Base-by-base conservation (phyloP, 148 eudicot species). In the Rhododendron simsii region DNA sequence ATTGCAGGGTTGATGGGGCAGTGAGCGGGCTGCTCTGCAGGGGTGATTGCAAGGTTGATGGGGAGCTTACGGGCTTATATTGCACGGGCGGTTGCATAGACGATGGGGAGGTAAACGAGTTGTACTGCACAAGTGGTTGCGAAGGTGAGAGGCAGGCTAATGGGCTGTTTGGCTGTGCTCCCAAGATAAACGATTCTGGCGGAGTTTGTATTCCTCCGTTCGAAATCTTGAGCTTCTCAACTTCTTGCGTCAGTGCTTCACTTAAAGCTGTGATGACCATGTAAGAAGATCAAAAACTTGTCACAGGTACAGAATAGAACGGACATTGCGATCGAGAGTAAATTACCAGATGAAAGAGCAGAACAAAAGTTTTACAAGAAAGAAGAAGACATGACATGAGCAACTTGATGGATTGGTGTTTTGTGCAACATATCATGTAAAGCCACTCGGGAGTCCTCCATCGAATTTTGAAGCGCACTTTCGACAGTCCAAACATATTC, bases 211-310 rank as follows among this genome's bases (percentile, higher is more conserved):
- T 83, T 82, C 89, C 92, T 15, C 92, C 92, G 0, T 92, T 90
- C 5, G 92, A 90, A 50, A 90, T 57, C 89, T 91, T 87, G 12
- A 92, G 93, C 86, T 91, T 88, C 87, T 90, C 93, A 45, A 92
- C 92, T 87, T 92, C 93, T 55, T 90, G 93, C 93, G 89, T 88
- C 26, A 92, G 82, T 82, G 93, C 91, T 83, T 90, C 93, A 83
- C 90, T 89, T 45, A 92, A 79, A 0, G 93, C 93, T 92, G 90
- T 16, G 33, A 16, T 71, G 1, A 37, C 10, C 21, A 75, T 13
- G 20, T 30, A 4, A 30, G 30, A 28, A 33, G 77, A 37, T 12
- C 39, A 37, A 20, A 37, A 37, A 35, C 7, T 16, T 18, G 47
- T 75, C 44, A 75, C 1, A 47, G 21, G 44, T 33, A 14, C 8